Evolutionary conservation across 768 basidiomycete species (phyloP).

Genomic region (Boletus sp.): DNA sequence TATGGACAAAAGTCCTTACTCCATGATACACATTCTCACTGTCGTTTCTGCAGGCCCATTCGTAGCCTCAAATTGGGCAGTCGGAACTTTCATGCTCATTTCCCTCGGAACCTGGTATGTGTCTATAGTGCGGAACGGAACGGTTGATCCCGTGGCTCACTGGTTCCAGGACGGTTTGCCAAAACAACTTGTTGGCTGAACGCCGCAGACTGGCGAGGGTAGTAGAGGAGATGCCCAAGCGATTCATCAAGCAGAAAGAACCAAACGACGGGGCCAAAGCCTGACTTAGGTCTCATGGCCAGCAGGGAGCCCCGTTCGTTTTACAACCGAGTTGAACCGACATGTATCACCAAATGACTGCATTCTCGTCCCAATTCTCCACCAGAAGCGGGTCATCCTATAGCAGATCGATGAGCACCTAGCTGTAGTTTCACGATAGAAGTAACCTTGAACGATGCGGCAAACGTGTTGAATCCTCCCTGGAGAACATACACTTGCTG

Average conservation of each 20-base stretch:
- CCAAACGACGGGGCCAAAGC: constrained; percentile 24
- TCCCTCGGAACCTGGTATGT: constrained; percentile 71
- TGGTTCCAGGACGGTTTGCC: constrained; percentile 59
- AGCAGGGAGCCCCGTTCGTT: neutral
- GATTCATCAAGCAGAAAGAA: constrained; percentile 45
- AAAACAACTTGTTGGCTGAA: constrained; percentile 53
- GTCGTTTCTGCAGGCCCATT: constrained; percentile 42
- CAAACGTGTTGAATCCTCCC: constrained; percentile 74
- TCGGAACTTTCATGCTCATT: constrained; percentile 68
- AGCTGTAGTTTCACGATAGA: neutral
- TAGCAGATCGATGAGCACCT: constrained; percentile 5
- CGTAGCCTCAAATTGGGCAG: constrained; percentile 75
- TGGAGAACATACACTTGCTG: constrained; percentile 65
- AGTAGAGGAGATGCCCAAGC: constrained; percentile 60
- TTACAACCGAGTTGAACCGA: constrained; percentile 8
- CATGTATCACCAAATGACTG: constrained; percentile 52
- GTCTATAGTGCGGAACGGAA: constrained; percentile 1
- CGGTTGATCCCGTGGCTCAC: constrained; percentile 8
- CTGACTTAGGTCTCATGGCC: neutral
- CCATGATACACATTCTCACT: constrained; percentile 6
- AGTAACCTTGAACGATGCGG: constrained; percentile 61
- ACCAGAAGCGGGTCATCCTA: constrained; percentile 68
- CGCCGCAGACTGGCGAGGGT: constrained; percentile 52
- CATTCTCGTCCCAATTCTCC: constrained; percentile 66
- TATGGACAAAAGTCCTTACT: constrained; percentile 36